These are phyloP conservation scores for Trichocomaceae sp. DNA, from an alignment of 2,329 filamentous ascomycete species.

Conservation along the genomic window DNA sequence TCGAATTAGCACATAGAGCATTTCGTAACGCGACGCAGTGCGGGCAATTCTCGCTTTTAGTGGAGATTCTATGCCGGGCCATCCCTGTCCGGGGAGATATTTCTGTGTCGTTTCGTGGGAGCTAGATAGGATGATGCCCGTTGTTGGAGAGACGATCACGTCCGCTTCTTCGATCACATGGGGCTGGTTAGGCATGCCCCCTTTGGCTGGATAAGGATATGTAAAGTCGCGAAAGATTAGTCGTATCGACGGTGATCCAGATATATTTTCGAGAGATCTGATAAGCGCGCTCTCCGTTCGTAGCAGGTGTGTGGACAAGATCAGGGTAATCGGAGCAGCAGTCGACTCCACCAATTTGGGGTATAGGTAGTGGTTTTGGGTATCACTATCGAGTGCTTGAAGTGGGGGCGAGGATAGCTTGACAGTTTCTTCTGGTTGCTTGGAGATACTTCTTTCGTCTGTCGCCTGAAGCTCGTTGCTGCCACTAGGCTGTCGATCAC, in stretches of 20 bases:
- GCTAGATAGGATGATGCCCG: conserved; percentile 64
- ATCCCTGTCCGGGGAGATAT: conserved; percentile 53
- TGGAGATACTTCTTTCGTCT: background rate
- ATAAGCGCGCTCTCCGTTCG: conserved; percentile 22
- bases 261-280: conserved; percentile 16
- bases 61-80: conserved; percentile 29
- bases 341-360: background rate
- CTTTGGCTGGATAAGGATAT: background rate
- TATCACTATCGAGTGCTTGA: background rate
- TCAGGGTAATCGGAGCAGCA: background rate
- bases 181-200: background rate
- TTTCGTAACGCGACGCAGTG: conserved; percentile 34
- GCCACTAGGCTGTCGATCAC: background rate
- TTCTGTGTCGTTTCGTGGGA: conserved; percentile 67
- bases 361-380: background rate
- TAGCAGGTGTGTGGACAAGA: conserved; percentile 18
- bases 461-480: background rate
- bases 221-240: conserved; percentile 25
- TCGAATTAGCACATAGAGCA: conserved; percentile 8
- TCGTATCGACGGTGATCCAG: conserved; percentile 3
- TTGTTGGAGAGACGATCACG: conserved; percentile 61
- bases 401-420: background rate
- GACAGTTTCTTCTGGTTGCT: background rate
- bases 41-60: conserved; percentile 52
- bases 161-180: conserved; percentile 46